Evolutionary conservation across 331 rosid species (phyloP).

Genomic region (Acacia pycnantha): DNA sequence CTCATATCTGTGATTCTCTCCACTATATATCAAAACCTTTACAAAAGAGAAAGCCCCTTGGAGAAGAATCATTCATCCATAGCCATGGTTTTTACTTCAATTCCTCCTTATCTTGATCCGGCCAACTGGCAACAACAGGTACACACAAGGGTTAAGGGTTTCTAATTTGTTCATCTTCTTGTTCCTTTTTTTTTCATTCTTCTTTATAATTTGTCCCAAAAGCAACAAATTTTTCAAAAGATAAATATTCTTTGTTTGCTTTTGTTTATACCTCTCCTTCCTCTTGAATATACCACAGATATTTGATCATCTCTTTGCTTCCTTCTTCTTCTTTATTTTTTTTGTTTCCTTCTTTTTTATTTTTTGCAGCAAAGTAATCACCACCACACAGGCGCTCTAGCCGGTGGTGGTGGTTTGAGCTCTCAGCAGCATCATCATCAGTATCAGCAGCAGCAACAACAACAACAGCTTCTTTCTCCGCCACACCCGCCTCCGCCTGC

Average conservation of each 20-base stretch:
- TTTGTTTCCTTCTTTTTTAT: not conserved
- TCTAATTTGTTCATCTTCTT: slow-evolving; percentile 9
- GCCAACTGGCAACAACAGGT: slow-evolving; percentile 81
- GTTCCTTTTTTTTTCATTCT: not conserved
- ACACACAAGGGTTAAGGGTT: not conserved
- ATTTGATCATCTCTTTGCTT: slow-evolving; percentile 31
- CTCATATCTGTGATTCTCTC: slow-evolving; percentile 56
- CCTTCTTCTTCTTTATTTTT: not conserved
- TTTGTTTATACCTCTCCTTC: slow-evolving; percentile 24
- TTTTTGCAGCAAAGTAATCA: slow-evolving; percentile 42
- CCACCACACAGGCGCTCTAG: slow-evolving; percentile 25
- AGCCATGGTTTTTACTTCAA: slow-evolving; percentile 69
- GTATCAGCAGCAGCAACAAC: not conserved
- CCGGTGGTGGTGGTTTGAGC: slow-evolving; percentile 3
- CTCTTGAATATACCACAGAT: slow-evolving; percentile 62
- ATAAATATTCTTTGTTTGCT: slow-evolving; percentile 44
- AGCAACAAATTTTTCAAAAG: slow-evolving; percentile 31
- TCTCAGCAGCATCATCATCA: slow-evolving; percentile 24
- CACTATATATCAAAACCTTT: slow-evolving; percentile 57
- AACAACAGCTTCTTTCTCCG: slow-evolving; percentile 32
- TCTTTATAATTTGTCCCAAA: not conserved
- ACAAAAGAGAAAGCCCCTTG: slow-evolving; percentile 48
- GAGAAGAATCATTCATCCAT: slow-evolving; percentile 15
- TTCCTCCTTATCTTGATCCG: slow-evolving; percentile 74
- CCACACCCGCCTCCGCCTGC: slow-evolving; percentile 36